Conservation (phyloP, 2,329 filamentous ascomycete species). For the Polytolypa hystricis region DNA sequence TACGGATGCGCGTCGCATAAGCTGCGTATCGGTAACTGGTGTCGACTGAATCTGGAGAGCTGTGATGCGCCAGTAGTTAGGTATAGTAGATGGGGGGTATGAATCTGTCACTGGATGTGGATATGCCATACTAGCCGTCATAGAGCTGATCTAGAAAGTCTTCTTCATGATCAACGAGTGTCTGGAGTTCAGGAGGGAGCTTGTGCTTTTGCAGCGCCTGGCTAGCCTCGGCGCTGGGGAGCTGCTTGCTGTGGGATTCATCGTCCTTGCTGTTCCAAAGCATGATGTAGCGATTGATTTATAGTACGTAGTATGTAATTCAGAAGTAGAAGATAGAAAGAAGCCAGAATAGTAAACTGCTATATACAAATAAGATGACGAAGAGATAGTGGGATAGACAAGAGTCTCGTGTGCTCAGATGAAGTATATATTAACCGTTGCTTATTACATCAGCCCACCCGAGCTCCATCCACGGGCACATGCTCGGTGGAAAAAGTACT, state of each 20-base stretch:
- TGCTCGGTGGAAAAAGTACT: too few species aligned
- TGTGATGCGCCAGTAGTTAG: slow-evolving; percentile 20
- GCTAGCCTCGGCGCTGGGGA: too few species aligned
- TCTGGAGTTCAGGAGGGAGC: slow-evolving; percentile 45
- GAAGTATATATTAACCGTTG: too few species aligned
- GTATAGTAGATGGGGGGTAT: not conserved
- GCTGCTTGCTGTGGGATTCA: too few species aligned
- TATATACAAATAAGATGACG: too few species aligned
- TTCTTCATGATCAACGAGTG: slow-evolving; percentile 51
- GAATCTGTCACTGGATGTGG: not conserved
- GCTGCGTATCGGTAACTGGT: slow-evolving; percentile 81
- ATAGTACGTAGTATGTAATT: not conserved
- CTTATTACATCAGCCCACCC: not conserved
- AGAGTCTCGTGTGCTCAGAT: too few species aligned
- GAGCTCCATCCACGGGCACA: too few species aligned
- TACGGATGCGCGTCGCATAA: slow-evolving; percentile 75
- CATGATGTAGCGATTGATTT: slow-evolving; percentile 14
- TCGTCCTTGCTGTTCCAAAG: slow-evolving; percentile 22
- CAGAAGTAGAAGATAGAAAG: too few species aligned
- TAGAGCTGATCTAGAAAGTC: slow-evolving; percentile 67
- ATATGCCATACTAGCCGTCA: slow-evolving; percentile 59
- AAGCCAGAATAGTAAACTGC: too few species aligned
- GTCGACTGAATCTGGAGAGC: slow-evolving; percentile 69
- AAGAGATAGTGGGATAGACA: too few species aligned
- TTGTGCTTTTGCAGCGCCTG: slow-evolving; percentile 18